Evolutionary conservation across 345 rosid genomes (phyloP).

Genomic region (Brassica carinata): DNA sequence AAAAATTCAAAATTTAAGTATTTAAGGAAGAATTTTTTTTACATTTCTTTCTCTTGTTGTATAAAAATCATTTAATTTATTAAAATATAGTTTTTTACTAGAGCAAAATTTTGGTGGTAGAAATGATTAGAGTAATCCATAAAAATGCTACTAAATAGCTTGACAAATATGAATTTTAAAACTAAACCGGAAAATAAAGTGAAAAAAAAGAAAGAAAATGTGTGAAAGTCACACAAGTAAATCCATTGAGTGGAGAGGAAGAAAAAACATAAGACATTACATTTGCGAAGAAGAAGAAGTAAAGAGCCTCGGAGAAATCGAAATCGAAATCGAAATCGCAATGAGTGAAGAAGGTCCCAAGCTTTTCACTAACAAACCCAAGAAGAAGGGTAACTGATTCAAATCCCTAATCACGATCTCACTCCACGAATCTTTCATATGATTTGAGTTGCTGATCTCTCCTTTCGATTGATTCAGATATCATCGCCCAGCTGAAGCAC

Average conservation of each 20-base stretch:
- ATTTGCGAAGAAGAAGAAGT: not conserved
- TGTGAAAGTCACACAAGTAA: not conserved
- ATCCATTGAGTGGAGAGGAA: not conserved
- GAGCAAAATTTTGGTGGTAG: not conserved
- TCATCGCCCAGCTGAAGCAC: conserved; percentile 60
- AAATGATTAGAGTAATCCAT: not conserved
- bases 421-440: conserved; percentile 25
- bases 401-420: not conserved
- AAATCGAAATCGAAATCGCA: conserved; percentile 3
- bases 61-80: no score
- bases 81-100: no score
- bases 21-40: not conserved
- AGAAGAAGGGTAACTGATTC: conserved; percentile 48
- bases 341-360: conserved; percentile 66
- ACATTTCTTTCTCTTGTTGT: not conserved
- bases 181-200: not conserved
- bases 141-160: not conserved
- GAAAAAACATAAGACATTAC: not conserved
- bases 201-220: not conserved
- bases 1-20: no score
- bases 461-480: conserved; percentile 25
- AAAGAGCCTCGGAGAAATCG: not conserved
- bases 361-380: conserved; percentile 76
- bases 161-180: not conserved
- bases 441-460: conserved; percentile 17